phyloP scores from a whole-genome alignment of 176 grass and related monocot genomes.

The Eragrostis nindensis region DNA sequence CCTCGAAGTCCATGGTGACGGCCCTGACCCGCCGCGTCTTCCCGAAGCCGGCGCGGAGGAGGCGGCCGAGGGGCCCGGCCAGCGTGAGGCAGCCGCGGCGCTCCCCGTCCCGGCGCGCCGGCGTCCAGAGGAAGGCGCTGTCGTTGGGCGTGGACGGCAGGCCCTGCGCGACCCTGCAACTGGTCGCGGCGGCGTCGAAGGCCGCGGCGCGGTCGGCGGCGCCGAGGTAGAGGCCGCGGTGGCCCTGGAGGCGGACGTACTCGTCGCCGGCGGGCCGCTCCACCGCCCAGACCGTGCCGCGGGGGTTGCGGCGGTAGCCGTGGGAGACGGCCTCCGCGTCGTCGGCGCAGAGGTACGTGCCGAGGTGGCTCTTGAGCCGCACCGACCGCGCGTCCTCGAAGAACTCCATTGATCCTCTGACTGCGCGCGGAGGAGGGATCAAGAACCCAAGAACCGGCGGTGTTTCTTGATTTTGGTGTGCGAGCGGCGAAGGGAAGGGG shows the following conservation, averaged over 20 bases:
- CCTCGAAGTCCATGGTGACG: conserved; percentile 40
- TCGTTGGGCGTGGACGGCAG: conserved; percentile 42
- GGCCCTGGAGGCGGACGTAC: conserved; percentile 46
- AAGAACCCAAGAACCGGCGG: conserved; percentile 41
- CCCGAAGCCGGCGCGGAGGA: conserved; percentile 50
- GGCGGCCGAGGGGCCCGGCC: conserved; percentile 42
- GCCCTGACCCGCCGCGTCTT: conserved; percentile 27
- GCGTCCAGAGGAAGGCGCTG: conserved; percentile 60
- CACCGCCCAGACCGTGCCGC: conserved; percentile 49
- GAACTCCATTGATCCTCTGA: conserved; percentile 40
- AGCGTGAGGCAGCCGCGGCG: conserved; percentile 33
- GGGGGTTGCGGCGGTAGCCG: conserved; percentile 51
- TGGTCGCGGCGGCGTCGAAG: conserved; percentile 16
- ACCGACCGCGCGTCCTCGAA: conserved; percentile 39
- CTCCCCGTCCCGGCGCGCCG: conserved; percentile 12
- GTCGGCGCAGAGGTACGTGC: conserved; percentile 58
- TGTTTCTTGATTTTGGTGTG: conserved; percentile 40
- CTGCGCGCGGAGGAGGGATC: background rate
- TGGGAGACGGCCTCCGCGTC: conserved; percentile 43
- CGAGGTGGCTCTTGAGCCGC: conserved; percentile 55
- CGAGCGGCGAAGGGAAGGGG: background rate
- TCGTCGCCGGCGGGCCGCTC: conserved; percentile 45
- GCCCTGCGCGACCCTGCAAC: conserved; percentile 49
- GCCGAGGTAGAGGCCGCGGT: conserved; percentile 44
- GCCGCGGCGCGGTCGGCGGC: conserved; percentile 42